Percentiles rank a stretch among this genome's conserved stretches.
Conservation (phyloP, 2,329 filamentous ascomycete species). For the Pyricularia grisea region DNA sequence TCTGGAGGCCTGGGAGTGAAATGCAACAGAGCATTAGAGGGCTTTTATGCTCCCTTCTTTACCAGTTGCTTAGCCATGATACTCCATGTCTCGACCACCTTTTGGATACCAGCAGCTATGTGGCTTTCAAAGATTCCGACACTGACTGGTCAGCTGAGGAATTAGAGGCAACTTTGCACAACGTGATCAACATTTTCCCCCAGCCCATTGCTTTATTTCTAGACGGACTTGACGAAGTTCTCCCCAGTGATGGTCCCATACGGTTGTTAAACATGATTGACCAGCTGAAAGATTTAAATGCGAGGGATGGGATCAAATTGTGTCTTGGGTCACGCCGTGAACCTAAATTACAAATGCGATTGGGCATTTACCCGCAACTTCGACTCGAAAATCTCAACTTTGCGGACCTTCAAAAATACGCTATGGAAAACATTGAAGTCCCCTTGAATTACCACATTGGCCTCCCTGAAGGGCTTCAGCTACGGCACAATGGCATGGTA, state of each 20-base stretch:
- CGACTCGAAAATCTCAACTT: neutral
- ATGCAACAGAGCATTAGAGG: slow-evolving; percentile 18
- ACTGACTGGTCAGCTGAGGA: slow-evolving; percentile 10
- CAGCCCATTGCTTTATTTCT: slow-evolving; percentile 10
- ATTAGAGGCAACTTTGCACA: neutral
- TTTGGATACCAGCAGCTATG: neutral
- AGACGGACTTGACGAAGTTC: slow-evolving; percentile 3
- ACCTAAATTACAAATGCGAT: neutral
- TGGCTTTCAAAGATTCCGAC: slow-evolving; percentile 2
- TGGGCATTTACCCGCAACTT: neutral
- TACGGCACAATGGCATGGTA: neutral
- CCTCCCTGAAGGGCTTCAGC: neutral
- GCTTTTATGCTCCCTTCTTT: slow-evolving; percentile 15
- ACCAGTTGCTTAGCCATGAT: slow-evolving; percentile 9
- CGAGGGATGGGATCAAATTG: neutral
- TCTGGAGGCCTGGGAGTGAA: slow-evolving; percentile 18
- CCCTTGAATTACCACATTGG: neutral
- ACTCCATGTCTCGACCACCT: neutral
- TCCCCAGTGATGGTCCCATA: neutral
- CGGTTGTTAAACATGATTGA: neutral
- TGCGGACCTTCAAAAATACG: neutral
- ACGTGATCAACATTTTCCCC: neutral
- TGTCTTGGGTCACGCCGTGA: slow-evolving; percentile 1
- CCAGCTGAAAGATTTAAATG: neutral
- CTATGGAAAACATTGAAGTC: neutral